phyloP scores from a whole-genome alignment of 2,329 filamentous ascomycete genomes.

The Aaosphaeria arxii region DNA sequence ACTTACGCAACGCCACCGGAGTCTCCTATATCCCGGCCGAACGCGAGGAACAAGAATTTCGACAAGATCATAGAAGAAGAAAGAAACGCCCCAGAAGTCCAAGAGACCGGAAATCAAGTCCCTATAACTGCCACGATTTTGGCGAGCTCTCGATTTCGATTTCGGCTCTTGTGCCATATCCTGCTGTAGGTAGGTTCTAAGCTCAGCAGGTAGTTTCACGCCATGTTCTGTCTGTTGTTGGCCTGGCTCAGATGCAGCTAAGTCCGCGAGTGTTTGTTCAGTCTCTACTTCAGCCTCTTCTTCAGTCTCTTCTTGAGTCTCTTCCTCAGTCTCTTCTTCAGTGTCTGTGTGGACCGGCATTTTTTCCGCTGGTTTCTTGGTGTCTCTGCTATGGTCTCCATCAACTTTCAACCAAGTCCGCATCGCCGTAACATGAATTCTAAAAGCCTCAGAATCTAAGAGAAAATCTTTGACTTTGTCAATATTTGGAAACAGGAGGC shows the following conservation, averaged over 20 bases:
- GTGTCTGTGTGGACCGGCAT: background rate
- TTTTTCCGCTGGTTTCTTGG: background rate
- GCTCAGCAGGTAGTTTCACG: background rate
- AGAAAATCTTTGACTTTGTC: background rate
- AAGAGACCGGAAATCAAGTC: background rate
- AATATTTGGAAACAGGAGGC: background rate
- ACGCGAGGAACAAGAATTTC: background rate
- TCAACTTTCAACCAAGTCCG: background rate
- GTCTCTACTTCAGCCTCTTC: background rate
- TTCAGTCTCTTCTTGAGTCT: background rate
- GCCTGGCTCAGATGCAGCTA: background rate
- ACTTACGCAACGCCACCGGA: constrained; percentile 1
- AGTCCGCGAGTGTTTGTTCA: background rate
- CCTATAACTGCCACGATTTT: background rate
- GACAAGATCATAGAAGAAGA: constrained; percentile 1
- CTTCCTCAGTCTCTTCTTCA: background rate
- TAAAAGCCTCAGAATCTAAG: background rate
- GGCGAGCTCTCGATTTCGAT: background rate
- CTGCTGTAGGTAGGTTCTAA: background rate
- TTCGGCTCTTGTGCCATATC: background rate
- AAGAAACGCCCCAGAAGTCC: background rate
- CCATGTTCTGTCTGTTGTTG: background rate
- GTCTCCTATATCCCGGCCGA: background rate
- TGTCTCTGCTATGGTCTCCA: background rate
- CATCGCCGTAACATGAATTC: background rate